Conservation (phyloP, 257 asterid genomes). For the Perilla frutescens region DNA sequence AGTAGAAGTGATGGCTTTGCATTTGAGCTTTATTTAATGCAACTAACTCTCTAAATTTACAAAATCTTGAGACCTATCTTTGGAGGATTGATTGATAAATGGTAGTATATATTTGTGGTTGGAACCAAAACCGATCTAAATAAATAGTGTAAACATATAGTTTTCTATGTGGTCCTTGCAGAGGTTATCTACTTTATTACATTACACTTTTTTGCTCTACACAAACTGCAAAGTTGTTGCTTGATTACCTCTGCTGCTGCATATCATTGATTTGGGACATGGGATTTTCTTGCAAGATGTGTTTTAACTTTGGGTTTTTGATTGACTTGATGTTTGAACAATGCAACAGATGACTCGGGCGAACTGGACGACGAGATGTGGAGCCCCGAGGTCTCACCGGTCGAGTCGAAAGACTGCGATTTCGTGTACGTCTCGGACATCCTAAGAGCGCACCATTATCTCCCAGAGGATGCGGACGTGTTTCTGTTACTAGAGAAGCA, state of each 20-base stretch:
- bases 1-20: not conserved
- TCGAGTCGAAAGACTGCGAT: constrained; percentile 53
- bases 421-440: constrained; percentile 68
- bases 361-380: constrained; percentile 71
- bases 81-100: not conserved
- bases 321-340: not conserved
- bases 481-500: constrained; percentile 78
- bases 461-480: constrained; percentile 62
- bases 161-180: constrained; percentile 50
- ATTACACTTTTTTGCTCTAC: constrained; percentile 32
- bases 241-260: constrained; percentile 11
- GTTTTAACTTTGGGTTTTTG: not conserved
- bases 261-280: not conserved
- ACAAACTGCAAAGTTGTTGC: constrained; percentile 23
- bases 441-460: constrained; percentile 60
- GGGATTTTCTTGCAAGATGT: not conserved
- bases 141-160: constrained; percentile 35
- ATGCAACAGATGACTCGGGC: constrained; percentile 51
- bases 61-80: not conserved
- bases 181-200: constrained; percentile 34
- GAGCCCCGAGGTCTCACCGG: constrained; percentile 49
- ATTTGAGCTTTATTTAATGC: not conserved
- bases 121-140: constrained; percentile 44
- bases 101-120: constrained; percentile 1
- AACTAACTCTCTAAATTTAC: not conserved